These are phyloP conservation scores for Magnolia sinica DNA, from an alignment of 164 flowering plant species.

Conservation along the genomic window DNA sequence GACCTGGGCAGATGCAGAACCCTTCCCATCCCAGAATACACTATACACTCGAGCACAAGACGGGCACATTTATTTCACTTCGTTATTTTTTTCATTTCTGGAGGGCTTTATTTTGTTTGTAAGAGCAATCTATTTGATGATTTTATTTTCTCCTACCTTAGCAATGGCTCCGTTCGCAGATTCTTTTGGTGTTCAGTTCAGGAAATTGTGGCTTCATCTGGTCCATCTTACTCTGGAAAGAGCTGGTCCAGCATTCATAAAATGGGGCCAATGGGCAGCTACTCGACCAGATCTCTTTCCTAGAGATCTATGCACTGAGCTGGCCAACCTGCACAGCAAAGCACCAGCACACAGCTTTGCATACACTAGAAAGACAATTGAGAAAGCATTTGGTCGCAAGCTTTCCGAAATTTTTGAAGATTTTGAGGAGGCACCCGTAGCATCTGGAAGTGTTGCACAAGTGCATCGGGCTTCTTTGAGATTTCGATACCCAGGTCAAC, in stretches of 20 bases:
- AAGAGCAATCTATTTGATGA: conserved; percentile 52
- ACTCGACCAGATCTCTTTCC: conserved; percentile 87
- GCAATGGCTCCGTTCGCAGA: conserved; percentile 76
- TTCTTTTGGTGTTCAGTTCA: conserved; percentile 43
- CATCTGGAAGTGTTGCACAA: conserved; percentile 90
- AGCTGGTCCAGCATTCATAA: conserved; percentile 89
- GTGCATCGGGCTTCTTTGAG: conserved; percentile 77
- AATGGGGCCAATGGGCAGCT: conserved; percentile 98
- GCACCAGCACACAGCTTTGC: conserved; percentile 83
- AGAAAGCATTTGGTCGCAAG: conserved; percentile 81
- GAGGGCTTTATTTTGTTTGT: conserved; percentile 50
- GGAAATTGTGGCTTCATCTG: conserved; percentile 64
- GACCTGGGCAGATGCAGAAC: conserved; percentile 33
- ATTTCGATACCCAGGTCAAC: conserved; percentile 51
- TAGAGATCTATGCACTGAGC: conserved; percentile 62
- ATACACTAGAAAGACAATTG: conserved; percentile 66
- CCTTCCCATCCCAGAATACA: conserved; percentile 31
- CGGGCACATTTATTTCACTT: conserved; percentile 44
- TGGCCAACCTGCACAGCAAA: conserved; percentile 69
- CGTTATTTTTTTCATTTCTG: conserved; percentile 32
- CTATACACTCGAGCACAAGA: conserved; percentile 60
- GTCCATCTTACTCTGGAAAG: conserved; percentile 62
- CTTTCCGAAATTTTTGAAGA: conserved; percentile 70
- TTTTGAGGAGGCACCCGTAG: conserved; percentile 76
- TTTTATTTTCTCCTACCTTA: conserved; percentile 67